Base-by-base conservation (phyloP, 805 yeast species). In the Saccharomycopsis sp. region DNA sequence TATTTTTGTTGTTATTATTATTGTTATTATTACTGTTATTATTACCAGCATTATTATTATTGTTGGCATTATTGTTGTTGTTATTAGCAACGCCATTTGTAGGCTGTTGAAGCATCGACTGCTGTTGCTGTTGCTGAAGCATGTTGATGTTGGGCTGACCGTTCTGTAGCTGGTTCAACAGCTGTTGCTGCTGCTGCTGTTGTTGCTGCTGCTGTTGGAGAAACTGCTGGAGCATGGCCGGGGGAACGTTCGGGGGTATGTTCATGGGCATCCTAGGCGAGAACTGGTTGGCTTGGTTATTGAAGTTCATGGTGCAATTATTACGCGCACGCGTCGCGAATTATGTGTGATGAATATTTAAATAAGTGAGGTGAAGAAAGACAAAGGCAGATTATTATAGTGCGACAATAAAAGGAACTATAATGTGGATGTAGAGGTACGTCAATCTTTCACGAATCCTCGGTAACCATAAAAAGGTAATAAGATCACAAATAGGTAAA, bases 171-270 rank as follows among this genome's bases (percentile, higher is more conserved):
- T 29, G 14, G 56, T 24, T 14, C 20, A 53, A 9, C 29, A 29
- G 17, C 51, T 47, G 2, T 19, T 53, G n/a, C 23, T 22, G 17
- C 22, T 42, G 34, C 42, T 42, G 54, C 35, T 51, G 50, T 47
- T 57, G 56, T 35, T 57, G 51, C 2, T 56, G 59, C 12, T 52
- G 54, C 29, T 47, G 57, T 24, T 54, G 41, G 12, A 41, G 54
- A 19, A 41, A 24, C 47, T 56, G 59, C 44, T 56, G 58, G 19
- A 56, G 56, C 38, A 56, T 22, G 20, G n/a, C 35, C 3, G 58
- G 53, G 14, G 51, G 58, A 3, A 56, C 20, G 20, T 29, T 51
- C 14, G 55, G 53, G 5, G 58, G 58, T 5, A 56, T 17, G 47
- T 56, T 56, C 24, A 22, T 12, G 14, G 54, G 54, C 42, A 51